Conservation (phyloP, 352 stramenopile genomes). For the Pelagophyceae sp. region DNA sequence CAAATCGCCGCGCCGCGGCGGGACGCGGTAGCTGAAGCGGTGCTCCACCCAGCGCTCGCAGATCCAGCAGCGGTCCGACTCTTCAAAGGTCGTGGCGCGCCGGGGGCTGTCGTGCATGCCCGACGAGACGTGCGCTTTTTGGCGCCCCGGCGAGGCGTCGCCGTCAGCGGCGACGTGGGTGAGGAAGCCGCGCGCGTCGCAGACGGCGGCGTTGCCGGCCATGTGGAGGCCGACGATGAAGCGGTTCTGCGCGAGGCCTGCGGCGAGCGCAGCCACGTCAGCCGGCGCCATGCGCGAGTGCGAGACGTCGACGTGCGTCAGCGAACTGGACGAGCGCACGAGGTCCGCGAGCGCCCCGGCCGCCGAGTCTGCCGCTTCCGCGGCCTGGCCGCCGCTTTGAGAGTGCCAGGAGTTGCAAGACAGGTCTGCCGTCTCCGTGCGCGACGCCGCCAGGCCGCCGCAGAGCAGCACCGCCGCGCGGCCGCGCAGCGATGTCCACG, state of each 20-base stretch:
- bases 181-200: constrained; percentile 10
- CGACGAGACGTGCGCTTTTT: background rate
- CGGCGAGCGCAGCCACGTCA: background rate
- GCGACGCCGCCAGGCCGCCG: background rate
- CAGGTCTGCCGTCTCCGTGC: background rate
- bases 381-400: background rate
- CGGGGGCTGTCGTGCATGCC: too few species aligned
- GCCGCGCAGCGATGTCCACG: background rate
- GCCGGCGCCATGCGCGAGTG: background rate
- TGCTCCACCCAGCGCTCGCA: constrained; percentile 11
- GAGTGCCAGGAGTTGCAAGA: constrained; percentile 2
- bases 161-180: background rate
- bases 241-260: background rate
- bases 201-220: background rate
- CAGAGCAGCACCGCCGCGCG: background rate
- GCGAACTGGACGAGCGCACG: background rate
- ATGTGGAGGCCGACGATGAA: background rate
- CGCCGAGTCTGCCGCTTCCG: background rate
- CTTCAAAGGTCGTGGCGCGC: background rate
- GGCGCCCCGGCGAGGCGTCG: too few species aligned
- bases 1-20: too few species aligned
- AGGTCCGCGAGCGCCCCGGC: background rate
- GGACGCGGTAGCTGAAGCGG: background rate
- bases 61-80: background rate
- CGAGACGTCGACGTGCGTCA: constrained; percentile 4